phyloP scores from a whole-genome alignment of 179 eudicot species.

The Gypsophila paniculata region DNA sequence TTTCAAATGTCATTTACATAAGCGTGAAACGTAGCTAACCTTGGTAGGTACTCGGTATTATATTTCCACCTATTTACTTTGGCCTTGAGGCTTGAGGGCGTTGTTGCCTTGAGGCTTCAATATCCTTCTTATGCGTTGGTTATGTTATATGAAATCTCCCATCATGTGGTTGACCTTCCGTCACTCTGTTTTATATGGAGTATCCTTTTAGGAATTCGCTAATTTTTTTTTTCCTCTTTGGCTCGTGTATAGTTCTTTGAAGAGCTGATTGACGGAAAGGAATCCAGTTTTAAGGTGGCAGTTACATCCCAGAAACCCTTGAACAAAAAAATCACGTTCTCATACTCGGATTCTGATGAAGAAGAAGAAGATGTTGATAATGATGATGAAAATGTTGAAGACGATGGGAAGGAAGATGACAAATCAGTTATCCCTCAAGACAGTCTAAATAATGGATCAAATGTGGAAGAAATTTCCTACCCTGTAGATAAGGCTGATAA shows the following conservation, averaged over 20 bases:
- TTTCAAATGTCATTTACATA: too few species aligned
- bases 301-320: slow-evolving; percentile 38
- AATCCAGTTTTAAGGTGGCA: slow-evolving; percentile 24
- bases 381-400: slow-evolving; percentile 39
- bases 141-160: not conserved
- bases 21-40: too few species aligned
- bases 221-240: not conserved
- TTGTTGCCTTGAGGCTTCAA: not conserved
- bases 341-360: slow-evolving; percentile 68
- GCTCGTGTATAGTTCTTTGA: slow-evolving; percentile 57
- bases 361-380: slow-evolving; percentile 58
- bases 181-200: not conserved
- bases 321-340: slow-evolving; percentile 70
- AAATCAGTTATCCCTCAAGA: slow-evolving; percentile 26
- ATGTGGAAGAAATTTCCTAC: slow-evolving; percentile 28
- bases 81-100: too few species aligned
- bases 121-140: not conserved
- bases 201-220: too few species aligned
- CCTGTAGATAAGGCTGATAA: slow-evolving; percentile 25
- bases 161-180: not conserved
- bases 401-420: slow-evolving; percentile 28
- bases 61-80: too few species aligned
- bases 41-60: too few species aligned
- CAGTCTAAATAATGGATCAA: slow-evolving; percentile 28
- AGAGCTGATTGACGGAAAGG: slow-evolving; percentile 62